Evolutionary conservation across 106 monocot species (phyloP), one percentile per base, ranked within the genome.

Genomic region (Dendrobium chrysotoxum): DNA sequence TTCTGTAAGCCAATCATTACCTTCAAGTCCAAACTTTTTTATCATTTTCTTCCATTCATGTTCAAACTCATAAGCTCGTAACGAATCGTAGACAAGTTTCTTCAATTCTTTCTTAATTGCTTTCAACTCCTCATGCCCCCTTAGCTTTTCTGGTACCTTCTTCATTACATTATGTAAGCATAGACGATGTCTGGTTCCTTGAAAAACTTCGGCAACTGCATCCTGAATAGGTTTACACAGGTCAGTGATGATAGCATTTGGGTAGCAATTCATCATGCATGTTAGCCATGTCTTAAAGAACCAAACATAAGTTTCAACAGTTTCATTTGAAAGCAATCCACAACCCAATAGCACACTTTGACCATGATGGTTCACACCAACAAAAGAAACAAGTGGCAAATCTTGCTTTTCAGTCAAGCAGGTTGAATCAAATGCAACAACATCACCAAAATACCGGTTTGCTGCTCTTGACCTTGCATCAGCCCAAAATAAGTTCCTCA

Each of bases 321-420:
- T 80, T 75, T 85, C 82, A 74, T 86, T 83, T 5, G 89, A 90
- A 80, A 92, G 61, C 57, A 92, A 72, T 28, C 86, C 89, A 79
- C 89, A 90, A 30, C 89, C 89, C 21, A 92, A 80, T 50, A 92
- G 73, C 9, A 92, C 83, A 23, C 54, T 76, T 26, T 89, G 86
- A 2, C 92, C 88, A 58, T 92, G 92, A 81, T 92, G 89, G 68
- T 92, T 90, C 41, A 86, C 75, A 39, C 92, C 92, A 38, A 86
- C 68, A 77, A 92, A 84, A 45, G 77, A 80, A 73, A 83, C 85
- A 53, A 92, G 89, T 25, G 91, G 91, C 77, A 89, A 21, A 81
- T 92, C 91, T 72, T 83, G 86, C 71, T 86, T 88, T 64, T 86
- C 83, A 28, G 81, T 80, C 75, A 92, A 87, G 64, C 77, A 89